A percentile compares a stretch with the other conserved stretches of the same genome.
These are phyloP conservation scores for Termitomyces sp. DNA, from an alignment of 768 basidiomycete genomes.

Conservation along the genomic window DNA sequence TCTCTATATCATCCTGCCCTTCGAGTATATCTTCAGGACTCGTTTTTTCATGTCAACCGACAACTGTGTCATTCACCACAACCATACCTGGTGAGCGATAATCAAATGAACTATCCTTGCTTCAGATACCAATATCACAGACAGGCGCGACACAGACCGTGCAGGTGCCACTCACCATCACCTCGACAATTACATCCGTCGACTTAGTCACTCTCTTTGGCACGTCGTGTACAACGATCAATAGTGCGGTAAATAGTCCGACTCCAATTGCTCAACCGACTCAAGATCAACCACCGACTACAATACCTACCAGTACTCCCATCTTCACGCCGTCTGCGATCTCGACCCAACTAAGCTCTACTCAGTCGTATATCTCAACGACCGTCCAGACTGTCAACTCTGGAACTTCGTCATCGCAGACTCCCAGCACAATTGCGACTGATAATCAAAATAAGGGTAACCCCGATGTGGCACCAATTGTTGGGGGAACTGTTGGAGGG, in stretches of 20 bases:
- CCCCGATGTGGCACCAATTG: slow-evolving; percentile 37
- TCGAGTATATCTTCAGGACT: slow-evolving; percentile 1
- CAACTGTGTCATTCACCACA: slow-evolving; percentile 10
- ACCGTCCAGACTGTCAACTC: slow-evolving; percentile 28
- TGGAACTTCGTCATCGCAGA: slow-evolving; percentile 28
- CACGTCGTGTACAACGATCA: slow-evolving; percentile 24
- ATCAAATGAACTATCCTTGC: slow-evolving; percentile 15
- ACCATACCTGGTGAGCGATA: slow-evolving; percentile 18
- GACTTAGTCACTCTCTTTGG: slow-evolving; percentile 37
- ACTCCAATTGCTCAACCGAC: neutral
- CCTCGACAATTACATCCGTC: slow-evolving; percentile 24
- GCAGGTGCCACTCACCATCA: slow-evolving; percentile 35
- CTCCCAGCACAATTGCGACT: slow-evolving; percentile 24
- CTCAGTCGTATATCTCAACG: slow-evolving; percentile 36
- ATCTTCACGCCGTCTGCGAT: slow-evolving; percentile 26
- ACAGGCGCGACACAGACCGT: slow-evolving; percentile 19
- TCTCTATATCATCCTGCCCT: slow-evolving; percentile 25
- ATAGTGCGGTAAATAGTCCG: neutral
- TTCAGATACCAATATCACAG: slow-evolving; percentile 4
- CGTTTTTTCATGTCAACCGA: slow-evolving; percentile 7
- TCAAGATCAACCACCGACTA: slow-evolving; percentile 6
- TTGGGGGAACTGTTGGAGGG: slow-evolving; percentile 52
- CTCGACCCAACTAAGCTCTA: slow-evolving; percentile 26
- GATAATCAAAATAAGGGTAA: slow-evolving; percentile 11
- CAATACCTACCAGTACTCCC: neutral